Evolutionary conservation across 2,329 filamentous ascomycete species (phyloP), one percentile per base, ranked within the genome.

Genomic region (Tetracladium maxilliforme): DNA sequence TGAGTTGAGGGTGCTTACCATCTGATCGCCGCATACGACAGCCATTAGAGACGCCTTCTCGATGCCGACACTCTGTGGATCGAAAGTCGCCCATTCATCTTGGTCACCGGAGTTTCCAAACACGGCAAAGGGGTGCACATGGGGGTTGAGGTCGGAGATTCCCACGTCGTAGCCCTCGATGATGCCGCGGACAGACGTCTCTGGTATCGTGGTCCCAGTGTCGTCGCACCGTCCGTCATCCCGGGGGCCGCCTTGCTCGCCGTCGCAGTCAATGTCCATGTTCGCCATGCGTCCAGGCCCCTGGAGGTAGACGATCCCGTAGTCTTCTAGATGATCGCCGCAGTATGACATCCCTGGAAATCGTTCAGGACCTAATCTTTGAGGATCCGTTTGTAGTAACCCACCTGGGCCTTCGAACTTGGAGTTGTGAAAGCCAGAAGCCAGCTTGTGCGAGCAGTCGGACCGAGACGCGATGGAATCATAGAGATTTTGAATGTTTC

Each of bases 231-330:
- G 51, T 3, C 58, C 56, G 16, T 52, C 55, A 28, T 53, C 48
- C 18, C 47, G 47, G 15, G 45, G 35, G 6, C 49, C 47, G 13
- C 45, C 41, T 27, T 62, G 52, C n/a, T 14, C 21, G 14, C 26
- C 26, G 14, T 27, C 26, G 11, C 26, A 27, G 15, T 27, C 26
- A 6, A 27, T 27, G 7, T 27, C 26, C 26, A 27, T 27, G 16
- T 27, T 24, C 25, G 49, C 54, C 19, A 68, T 46, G 18, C 51
- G 35, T 13, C 47, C 48, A 4, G 40, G 45, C 22, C 55, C 55
- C 30, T 59, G 54, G 10, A 70, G 41, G 43, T 60, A 70, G 30
- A 70, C 44, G 21, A 60, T 48, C n/a, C n/a, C n/a, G n/a, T n/a
- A n/a, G 18, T 52, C 41, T n/a, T 38, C 24, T 10, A 52, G 18